Percentiles rank a stretch among this genome's conserved stretches.
These are phyloP conservation scores for carrot (Daucus carota) DNA, from an alignment of 129 eudicot genomes.

Conservation along the genomic window DH1_v3.0 NC_030386.2:26635501-26636000, in stretches of 20 bases:
- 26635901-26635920: background rate
- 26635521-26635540: too few relatives aligned
- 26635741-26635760: too few relatives aligned
- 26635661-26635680: too few relatives aligned
- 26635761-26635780: too few relatives aligned
- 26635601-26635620: background rate
- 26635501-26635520: background rate
- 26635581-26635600: background rate
- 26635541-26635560: background rate
- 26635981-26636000: background rate
- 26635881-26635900: background rate
- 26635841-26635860: too few relatives aligned
- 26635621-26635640: background rate
- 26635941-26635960: background rate
- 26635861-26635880: background rate
- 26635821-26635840: too few relatives aligned
- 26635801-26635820: too few relatives aligned
- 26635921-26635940: background rate
- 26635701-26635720: too few relatives aligned
- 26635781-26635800: too few relatives aligned
- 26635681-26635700: too few relatives aligned
- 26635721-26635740: too few relatives aligned
- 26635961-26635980: background rate
- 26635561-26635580: background rate
- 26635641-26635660: too few relatives aligned